A percentile compares a stretch with the other conserved stretches of the same genome.
phyloP scores from a whole-genome alignment of 805 yeast genomes.

The Saturnispora dispora region DNA sequence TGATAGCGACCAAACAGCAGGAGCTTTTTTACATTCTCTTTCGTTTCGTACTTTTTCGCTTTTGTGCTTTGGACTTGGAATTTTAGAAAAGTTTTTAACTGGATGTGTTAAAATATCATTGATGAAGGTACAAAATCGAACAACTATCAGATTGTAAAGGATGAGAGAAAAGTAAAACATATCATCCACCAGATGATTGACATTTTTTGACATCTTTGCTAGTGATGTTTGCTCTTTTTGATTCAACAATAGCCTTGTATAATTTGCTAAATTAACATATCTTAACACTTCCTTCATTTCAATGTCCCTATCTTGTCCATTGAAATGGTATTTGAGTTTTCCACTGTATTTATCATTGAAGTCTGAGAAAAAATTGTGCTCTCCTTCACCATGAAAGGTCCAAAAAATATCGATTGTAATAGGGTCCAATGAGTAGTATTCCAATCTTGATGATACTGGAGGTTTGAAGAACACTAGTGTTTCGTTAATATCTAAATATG shows the following conservation, averaged over 20 bases:
- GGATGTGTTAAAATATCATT: constrained; percentile 13
- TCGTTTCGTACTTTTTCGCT: not conserved
- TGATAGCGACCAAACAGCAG: constrained; percentile 6
- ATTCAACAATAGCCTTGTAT: constrained; percentile 18
- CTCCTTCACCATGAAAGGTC: constrained; percentile 17
- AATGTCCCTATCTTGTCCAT: not conserved
- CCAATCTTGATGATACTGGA: constrained; percentile 63
- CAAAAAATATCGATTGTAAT: constrained; percentile 50
- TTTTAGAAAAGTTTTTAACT: constrained; percentile 8
- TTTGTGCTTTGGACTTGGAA: not conserved
- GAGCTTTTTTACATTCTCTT: not conserved
- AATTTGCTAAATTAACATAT: constrained; percentile 26
- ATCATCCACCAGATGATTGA: constrained; percentile 1
- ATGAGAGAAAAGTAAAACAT: constrained; percentile 1
- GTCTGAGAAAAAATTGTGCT: constrained; percentile 12
- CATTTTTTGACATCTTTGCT: not conserved
- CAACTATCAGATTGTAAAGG: constrained; percentile 6
- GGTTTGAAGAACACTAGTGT: constrained; percentile 50
- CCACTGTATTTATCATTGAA: constrained; percentile 19
- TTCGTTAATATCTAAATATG: constrained; percentile 15
- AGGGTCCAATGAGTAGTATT: constrained; percentile 69
- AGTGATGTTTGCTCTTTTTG: not conserved
- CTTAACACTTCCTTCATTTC: constrained; percentile 22
- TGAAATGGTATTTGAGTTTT: constrained; percentile 22
- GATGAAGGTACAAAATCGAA: constrained; percentile 8